Conservation (phyloP, 371 early-diverging fungal species). For the Capniomyces stellatus region DNA sequence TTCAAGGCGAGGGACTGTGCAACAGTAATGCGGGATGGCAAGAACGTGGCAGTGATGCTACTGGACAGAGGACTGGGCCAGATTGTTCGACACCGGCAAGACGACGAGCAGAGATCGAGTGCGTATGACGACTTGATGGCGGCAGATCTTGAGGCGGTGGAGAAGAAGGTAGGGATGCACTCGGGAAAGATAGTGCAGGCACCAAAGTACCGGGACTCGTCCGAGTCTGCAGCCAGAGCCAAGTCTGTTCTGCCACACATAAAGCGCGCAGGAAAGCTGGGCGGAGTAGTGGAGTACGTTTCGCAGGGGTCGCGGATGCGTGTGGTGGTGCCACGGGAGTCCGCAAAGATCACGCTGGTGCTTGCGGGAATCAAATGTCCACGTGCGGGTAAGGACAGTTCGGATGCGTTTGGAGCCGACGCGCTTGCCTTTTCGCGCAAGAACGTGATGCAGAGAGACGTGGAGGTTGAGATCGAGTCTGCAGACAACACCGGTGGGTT, state of each 20-base stretch:
- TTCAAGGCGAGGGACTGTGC: constrained; percentile 79
- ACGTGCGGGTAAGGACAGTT: constrained; percentile 42
- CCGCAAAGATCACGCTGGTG: constrained; percentile 63
- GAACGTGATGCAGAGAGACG: constrained; percentile 71
- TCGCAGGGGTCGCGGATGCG: constrained; percentile 68
- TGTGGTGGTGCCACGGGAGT: constrained; percentile 68
- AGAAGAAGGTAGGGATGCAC: constrained; percentile 15
- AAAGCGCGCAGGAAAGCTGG: constrained; percentile 51
- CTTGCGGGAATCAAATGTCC: constrained; percentile 56
- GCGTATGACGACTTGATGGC: constrained; percentile 66
- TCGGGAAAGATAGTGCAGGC: constrained; percentile 14
- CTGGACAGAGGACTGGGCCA: constrained; percentile 63
- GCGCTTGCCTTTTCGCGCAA: constrained; percentile 48
- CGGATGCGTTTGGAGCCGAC: constrained; percentile 80
- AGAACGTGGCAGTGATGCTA: constrained; percentile 59
- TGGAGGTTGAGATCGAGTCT: constrained; percentile 68
- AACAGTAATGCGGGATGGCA: constrained; percentile 43
- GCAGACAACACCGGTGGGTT: constrained; percentile 81
- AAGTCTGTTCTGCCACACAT: constrained; percentile 66
- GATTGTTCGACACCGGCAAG: constrained; percentile 65
- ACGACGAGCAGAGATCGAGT: constrained; percentile 73
- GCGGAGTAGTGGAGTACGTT: constrained; percentile 73
- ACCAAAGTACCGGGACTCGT: constrained; percentile 27
- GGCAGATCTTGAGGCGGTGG: constrained; percentile 40
- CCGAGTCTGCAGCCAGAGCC: constrained; percentile 57